phyloP scores from a whole-genome alignment of 306 rosid species.

The Corylus avellana region DNA sequence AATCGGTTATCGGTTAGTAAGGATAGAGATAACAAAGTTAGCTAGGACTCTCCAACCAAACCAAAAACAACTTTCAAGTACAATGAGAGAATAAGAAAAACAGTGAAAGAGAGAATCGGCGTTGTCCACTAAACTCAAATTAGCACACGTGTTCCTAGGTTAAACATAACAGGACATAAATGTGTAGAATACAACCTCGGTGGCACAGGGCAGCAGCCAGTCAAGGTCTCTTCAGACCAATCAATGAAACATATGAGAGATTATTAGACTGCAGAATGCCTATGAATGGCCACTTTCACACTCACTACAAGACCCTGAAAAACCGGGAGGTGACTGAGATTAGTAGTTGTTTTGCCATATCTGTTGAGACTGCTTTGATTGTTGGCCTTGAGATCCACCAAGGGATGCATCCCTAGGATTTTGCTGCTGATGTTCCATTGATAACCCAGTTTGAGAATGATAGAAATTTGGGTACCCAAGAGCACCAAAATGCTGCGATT shows the following conservation, averaged over 20 bases:
- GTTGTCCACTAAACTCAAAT: conserved; percentile 54
- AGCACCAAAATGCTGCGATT: conserved; percentile 75
- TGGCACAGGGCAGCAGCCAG: conserved; percentile 75
- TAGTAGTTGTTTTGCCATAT: conserved; percentile 97
- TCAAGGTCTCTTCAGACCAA: conserved; percentile 75
- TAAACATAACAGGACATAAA: conserved; percentile 60
- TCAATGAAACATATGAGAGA: conserved; percentile 44
- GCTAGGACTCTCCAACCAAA: background rate
- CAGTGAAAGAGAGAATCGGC: conserved; percentile 11
- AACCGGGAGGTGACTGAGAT: conserved; percentile 56
- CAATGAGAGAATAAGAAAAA: conserved; percentile 24
- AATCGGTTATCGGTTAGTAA: no score
- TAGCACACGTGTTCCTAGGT: conserved; percentile 85
- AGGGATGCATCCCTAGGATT: conserved; percentile 76
- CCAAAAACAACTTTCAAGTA: conserved; percentile 28
- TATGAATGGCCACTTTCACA: conserved; percentile 61
- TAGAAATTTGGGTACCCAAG: conserved; percentile 79
- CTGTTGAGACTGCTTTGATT: conserved; percentile 91
- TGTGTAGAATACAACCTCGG: conserved; percentile 74
- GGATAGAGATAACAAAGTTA: no score
- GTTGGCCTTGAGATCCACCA: conserved; percentile 75
- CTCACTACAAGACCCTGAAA: conserved; percentile 63
- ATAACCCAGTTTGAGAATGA: conserved; percentile 79
- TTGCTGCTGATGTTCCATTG: conserved; percentile 87
- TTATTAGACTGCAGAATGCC: conserved; percentile 56